Evolutionary conservation across 371 early-diverging fungal genomes (phyloP).

Genomic region (Furculomyces boomerangus): DNA sequence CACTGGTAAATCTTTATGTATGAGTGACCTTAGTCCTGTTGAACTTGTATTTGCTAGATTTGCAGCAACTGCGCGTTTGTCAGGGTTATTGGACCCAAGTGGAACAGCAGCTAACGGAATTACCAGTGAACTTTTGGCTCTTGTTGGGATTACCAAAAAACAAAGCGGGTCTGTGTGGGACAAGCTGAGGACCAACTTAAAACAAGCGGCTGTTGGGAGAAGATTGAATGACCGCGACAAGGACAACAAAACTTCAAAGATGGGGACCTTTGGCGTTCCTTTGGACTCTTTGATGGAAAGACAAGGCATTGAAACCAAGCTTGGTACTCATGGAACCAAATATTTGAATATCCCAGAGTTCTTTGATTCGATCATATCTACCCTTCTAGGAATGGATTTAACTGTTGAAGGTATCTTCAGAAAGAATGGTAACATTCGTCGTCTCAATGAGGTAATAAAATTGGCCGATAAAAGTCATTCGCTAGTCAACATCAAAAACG

Average conservation of each 20-base stretch:
- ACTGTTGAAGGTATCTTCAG: conserved; percentile 87
- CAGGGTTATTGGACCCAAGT: conserved; percentile 38
- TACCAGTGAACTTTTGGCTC: conserved; percentile 37
- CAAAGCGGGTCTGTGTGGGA: conserved; percentile 20
- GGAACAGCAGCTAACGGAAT: neutral
- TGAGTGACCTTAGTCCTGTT: conserved; percentile 65
- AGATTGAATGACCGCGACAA: conserved; percentile 8
- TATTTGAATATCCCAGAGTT: conserved; percentile 59
- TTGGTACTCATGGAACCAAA: conserved; percentile 61
- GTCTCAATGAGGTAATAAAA: conserved; percentile 58
- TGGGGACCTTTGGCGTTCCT: conserved; percentile 78
- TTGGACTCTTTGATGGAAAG: conserved; percentile 68
- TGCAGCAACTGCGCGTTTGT: conserved; percentile 56
- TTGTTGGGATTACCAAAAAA: conserved; percentile 31
- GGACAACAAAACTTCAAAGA: conserved; percentile 25
- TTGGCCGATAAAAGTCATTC: conserved; percentile 46
- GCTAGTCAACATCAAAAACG: conserved; percentile 42
- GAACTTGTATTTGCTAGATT: conserved; percentile 73
- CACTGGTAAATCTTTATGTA: neutral
- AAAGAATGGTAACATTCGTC: conserved; percentile 89
- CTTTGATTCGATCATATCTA: conserved; percentile 59
- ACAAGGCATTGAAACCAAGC: conserved; percentile 59
- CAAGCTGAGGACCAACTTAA: conserved; percentile 23
- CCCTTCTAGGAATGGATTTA: conserved; percentile 68
- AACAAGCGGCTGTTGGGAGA: conserved; percentile 13